Conservation (phyloP, 1,284 basidiomycete species). For the Ceratobasidium sp. region DNA sequence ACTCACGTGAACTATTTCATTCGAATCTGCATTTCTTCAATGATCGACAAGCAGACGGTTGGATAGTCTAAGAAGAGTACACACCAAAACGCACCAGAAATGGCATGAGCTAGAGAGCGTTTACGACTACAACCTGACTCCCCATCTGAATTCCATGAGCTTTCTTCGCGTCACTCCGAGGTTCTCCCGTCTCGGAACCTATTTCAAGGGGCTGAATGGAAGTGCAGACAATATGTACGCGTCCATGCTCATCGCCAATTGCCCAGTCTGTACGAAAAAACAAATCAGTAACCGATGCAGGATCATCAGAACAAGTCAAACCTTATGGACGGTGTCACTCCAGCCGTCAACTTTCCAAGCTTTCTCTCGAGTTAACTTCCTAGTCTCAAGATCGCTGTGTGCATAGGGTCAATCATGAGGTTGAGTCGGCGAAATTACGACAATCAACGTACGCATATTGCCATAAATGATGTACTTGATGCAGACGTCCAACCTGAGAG, state of each 20-base stretch:
- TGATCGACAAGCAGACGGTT: background rate
- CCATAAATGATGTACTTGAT: constrained; percentile 88
- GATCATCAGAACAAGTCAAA: constrained; percentile 51
- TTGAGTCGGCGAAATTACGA: background rate
- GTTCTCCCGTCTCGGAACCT: constrained; percentile 22
- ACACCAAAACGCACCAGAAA: constrained; percentile 21
- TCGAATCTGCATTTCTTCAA: constrained; percentile 24
- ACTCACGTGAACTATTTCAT: constrained; percentile 18
- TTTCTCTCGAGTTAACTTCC: constrained; percentile 84
- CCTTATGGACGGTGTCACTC: constrained; percentile 94
- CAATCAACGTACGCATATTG: constrained; percentile 78
- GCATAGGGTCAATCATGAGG: constrained; percentile 40
- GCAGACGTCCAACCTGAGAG: constrained; percentile 80
- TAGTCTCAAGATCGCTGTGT: constrained; percentile 78
- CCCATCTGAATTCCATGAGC: background rate
- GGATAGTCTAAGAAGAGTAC: constrained; percentile 6
- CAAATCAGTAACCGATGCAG: constrained; percentile 23
- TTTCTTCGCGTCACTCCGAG: background rate
- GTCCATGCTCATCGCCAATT: constrained; percentile 81
- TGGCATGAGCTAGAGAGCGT: background rate
- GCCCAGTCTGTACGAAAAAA: constrained; percentile 69
- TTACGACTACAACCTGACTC: background rate
- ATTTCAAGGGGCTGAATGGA: constrained; percentile 83
- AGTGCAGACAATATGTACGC: constrained; percentile 77
- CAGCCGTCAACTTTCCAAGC: constrained; percentile 94